Evolutionary conservation across 2,329 filamentous ascomycete species (phyloP).

Genomic region (Phaeomoniella chlamydospora): DNA sequence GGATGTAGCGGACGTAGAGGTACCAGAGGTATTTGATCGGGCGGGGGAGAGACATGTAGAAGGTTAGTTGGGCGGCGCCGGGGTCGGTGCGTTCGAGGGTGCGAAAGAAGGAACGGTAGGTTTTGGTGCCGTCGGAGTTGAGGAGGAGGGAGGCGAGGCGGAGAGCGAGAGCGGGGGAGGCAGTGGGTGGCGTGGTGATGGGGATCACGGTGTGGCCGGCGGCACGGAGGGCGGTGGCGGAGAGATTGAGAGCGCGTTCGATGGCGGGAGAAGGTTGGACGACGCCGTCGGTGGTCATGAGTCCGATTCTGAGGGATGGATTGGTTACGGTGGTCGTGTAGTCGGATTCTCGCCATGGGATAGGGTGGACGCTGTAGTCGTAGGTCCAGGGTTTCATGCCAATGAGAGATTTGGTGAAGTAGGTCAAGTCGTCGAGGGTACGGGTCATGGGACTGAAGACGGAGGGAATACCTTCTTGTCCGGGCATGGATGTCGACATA

Average conservation of each 20-base stretch:
- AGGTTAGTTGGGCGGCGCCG: slow-evolving; percentile 61
- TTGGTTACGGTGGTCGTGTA: slow-evolving; percentile 46
- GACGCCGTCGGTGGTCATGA: slow-evolving; percentile 66
- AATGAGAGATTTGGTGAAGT: slow-evolving; percentile 69
- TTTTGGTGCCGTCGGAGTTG: slow-evolving; percentile 70
- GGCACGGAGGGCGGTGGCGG: slow-evolving; percentile 51
- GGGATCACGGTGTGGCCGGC: slow-evolving; percentile 63
- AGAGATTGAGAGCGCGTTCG: slow-evolving; percentile 56
- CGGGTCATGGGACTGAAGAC: slow-evolving; percentile 89
- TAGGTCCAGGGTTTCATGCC: slow-evolving; percentile 79
- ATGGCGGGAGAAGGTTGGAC: slow-evolving; percentile 81
- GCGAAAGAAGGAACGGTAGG: slow-evolving; percentile 63
- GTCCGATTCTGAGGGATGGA: slow-evolving; percentile 54
- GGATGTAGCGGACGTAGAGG: slow-evolving; percentile 75
- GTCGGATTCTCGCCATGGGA: slow-evolving; percentile 58
- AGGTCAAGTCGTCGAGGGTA: slow-evolving; percentile 66
- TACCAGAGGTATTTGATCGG: slow-evolving; percentile 76
- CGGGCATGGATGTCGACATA: slow-evolving; percentile 75
- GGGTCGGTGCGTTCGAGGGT: slow-evolving; percentile 66
- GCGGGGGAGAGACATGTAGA: slow-evolving; percentile 57
- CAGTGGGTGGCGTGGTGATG: slow-evolving; percentile 52
- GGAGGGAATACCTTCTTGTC: slow-evolving; percentile 77
- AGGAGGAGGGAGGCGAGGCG: slow-evolving; percentile 66
- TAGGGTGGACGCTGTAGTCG: slow-evolving; percentile 70
- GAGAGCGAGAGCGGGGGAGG: slow-evolving; percentile 64